Percentiles rank a stretch among this genome's conserved stretches.
Conservation (phyloP, 208 protist species). For the Leishmania lainsoni region DNA sequence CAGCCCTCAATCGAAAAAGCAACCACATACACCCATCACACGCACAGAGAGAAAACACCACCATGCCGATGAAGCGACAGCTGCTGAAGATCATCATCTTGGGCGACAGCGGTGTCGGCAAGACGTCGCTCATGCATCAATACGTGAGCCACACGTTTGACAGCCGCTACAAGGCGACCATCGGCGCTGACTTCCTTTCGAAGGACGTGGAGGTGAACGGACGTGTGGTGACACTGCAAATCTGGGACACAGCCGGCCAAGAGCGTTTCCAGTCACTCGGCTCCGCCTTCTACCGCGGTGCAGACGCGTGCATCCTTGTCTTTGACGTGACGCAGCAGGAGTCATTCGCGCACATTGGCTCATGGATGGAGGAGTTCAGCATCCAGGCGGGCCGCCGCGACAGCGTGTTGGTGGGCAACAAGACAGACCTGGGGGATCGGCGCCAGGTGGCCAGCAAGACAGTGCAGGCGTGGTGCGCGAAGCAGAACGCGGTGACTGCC, state of each 20-base stretch:
- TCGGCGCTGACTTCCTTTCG: slow-evolving; percentile 99
- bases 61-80: slow-evolving; percentile 73
- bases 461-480: slow-evolving; percentile 96
- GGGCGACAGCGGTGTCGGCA: slow-evolving; percentile 93
- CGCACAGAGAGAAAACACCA: neutral
- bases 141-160: slow-evolving; percentile 92
- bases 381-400: slow-evolving; percentile 96
- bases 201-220: slow-evolving; percentile 98
- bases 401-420: slow-evolving; percentile 99
- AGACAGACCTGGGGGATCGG: slow-evolving; percentile 96
- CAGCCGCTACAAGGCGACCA: slow-evolving; percentile 99
- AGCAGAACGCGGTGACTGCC: slow-evolving; percentile 58
- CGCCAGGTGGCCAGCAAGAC: slow-evolving; percentile 93
- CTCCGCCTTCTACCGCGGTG: slow-evolving; percentile 99
- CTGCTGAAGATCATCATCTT: slow-evolving; percentile 95
- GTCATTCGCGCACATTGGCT: slow-evolving; percentile 88
- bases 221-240: slow-evolving; percentile 96
- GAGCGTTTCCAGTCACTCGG: slow-evolving; percentile 99
- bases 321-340: slow-evolving; percentile 91
- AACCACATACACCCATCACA: neutral
- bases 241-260: slow-evolving; percentile 96
- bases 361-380: slow-evolving; percentile 98
- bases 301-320: slow-evolving; percentile 96
- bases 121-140: slow-evolving; percentile 93
- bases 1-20: neutral